Conservation (phyloP, 352 stramenopile species). For the Thalassiosira exigua region DNA sequence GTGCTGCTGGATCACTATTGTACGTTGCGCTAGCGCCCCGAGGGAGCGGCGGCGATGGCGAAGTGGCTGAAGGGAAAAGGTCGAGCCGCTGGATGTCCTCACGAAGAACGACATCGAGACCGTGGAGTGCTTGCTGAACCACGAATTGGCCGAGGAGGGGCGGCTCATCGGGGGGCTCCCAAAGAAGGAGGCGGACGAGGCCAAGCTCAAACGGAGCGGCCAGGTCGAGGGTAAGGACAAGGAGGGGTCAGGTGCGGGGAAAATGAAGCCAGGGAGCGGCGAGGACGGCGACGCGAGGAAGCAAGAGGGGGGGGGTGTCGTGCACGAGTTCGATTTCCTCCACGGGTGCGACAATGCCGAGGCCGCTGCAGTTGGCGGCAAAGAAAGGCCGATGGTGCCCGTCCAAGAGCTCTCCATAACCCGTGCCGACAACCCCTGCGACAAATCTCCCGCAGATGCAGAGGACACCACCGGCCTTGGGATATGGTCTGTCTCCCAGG, state of each 20-base stretch:
- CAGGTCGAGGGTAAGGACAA: conserved; percentile 14
- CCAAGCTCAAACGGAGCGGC: conserved; percentile 32
- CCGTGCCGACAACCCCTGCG: no score
- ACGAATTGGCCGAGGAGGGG: conserved; percentile 85
- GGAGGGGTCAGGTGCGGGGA: not conserved
- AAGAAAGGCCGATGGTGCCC: conserved; percentile 36
- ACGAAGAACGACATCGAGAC: conserved; percentile 83
- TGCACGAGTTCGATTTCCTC: conserved; percentile 68
- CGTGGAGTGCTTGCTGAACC: conserved; percentile 82
- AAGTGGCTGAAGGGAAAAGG: conserved; percentile 2
- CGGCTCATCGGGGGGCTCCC: conserved; percentile 68
- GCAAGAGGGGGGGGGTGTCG: conserved; percentile 20
- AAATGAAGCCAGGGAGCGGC: not conserved
- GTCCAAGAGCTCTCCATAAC: conserved; percentile 70
- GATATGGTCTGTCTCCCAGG: conserved; percentile 87
- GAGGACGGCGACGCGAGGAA: not conserved
- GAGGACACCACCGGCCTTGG: conserved; percentile 86
- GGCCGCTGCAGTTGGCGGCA: conserved; percentile 9
- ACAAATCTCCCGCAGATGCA: conserved; percentile 62
- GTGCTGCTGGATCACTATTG: conserved; percentile 70
- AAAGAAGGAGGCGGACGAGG: conserved; percentile 37
- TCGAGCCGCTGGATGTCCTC: conserved; percentile 66
- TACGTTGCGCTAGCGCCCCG: conserved; percentile 16
- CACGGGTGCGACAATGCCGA: not conserved
- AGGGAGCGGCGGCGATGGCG: not conserved